Evolutionary conservation across 1,139 yeast species (phyloP).

Genomic region (Arxiozyma slooffiae): DNA sequence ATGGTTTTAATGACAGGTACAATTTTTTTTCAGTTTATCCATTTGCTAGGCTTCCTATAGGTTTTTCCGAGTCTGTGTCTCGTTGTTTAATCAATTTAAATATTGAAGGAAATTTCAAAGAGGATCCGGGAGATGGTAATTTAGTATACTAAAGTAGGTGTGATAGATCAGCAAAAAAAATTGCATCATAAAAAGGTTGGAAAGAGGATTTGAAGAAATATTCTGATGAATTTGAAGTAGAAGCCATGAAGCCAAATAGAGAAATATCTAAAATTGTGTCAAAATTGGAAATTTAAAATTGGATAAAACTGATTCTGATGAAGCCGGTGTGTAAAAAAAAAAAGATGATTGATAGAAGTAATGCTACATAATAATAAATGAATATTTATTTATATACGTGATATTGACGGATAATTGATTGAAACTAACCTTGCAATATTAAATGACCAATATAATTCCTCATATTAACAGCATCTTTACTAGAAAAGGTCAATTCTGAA

Average conservation of each 20-base stretch:
- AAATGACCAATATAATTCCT: slow-evolving; percentile 54
- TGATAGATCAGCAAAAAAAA: slow-evolving; percentile 47
- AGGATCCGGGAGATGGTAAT: slow-evolving; percentile 47
- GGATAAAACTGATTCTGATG: background rate
- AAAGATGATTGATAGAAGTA: slow-evolving; percentile 7
- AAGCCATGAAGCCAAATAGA: slow-evolving; percentile 12
- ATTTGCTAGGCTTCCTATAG: slow-evolving; percentile 72
- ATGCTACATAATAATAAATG: background rate
- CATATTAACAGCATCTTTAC: slow-evolving; percentile 59
- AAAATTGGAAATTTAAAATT: slow-evolving; percentile 8
- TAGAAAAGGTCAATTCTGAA: slow-evolving; percentile 44
- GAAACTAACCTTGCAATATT: slow-evolving; percentile 14
- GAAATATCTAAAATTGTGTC: slow-evolving; percentile 15
- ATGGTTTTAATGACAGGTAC: slow-evolving; percentile 87
- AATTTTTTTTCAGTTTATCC: slow-evolving; percentile 80
- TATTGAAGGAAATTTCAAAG: slow-evolving; percentile 59
- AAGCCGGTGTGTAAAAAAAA: background rate
- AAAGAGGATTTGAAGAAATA: slow-evolving; percentile 35
- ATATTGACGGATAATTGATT: background rate
- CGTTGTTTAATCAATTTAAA: slow-evolving; percentile 69
- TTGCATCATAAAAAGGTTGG: slow-evolving; percentile 61
- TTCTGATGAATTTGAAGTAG: slow-evolving; percentile 10
- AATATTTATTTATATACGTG: background rate
- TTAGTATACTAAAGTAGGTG: slow-evolving; percentile 51
- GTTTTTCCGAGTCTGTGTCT: slow-evolving; percentile 39